Conservation (phyloP, 805 yeast genomes). For the Priceomyces haplophilus region DNA sequence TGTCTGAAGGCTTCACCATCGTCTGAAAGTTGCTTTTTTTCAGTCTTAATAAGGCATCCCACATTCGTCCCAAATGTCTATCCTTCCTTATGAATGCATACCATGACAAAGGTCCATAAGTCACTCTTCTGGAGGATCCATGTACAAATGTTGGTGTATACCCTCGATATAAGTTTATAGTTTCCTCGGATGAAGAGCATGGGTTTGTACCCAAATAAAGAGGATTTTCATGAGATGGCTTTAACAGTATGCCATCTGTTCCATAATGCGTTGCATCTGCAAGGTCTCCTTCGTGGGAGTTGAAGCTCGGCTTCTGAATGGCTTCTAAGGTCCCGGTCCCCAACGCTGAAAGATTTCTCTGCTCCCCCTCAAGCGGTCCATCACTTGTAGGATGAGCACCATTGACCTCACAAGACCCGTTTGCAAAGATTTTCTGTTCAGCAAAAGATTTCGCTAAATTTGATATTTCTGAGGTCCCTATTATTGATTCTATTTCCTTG, state of each 20-base stretch:
- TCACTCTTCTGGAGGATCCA: slow-evolving; percentile 36
- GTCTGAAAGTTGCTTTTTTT: slow-evolving; percentile 3
- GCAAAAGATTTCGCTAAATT: no score
- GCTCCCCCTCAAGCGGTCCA: no score
- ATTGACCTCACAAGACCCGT: no score
- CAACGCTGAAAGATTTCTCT: no score
- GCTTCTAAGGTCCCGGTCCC: no score
- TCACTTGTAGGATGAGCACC: no score
- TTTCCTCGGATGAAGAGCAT: slow-evolving; percentile 25
- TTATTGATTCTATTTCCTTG: not conserved
- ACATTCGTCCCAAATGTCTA: slow-evolving; percentile 16
- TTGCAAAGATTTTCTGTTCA: no score
- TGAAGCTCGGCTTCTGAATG: not conserved
- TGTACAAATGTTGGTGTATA: slow-evolving; percentile 41
- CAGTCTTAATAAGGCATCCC: slow-evolving; percentile 8
- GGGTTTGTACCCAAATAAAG: slow-evolving; percentile 22
- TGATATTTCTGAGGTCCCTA: not conserved
- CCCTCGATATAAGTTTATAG: slow-evolving; percentile 41
- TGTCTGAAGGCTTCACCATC: not conserved
- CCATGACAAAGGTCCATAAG: slow-evolving; percentile 55
- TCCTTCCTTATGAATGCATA: slow-evolving; percentile 48
- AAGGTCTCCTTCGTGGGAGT: no score
- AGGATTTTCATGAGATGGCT: not conserved
- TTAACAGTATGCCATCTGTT: no score
- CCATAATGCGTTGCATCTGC: no score